Base-by-base conservation (phyloP, 2,329 filamentous ascomycete genomes). In the Beauveria sp. region DNA sequence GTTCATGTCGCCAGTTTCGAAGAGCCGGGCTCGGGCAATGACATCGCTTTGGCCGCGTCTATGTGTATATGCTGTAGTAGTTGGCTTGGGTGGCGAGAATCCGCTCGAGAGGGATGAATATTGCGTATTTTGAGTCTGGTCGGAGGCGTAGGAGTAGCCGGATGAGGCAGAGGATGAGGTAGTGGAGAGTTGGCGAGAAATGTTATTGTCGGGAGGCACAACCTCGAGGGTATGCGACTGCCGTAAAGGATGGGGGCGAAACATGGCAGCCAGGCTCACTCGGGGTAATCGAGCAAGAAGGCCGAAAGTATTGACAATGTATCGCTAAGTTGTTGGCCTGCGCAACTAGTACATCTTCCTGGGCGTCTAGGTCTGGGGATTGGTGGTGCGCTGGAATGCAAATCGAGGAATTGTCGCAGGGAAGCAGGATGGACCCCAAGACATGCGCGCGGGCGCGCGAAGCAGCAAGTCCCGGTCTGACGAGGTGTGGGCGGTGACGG, bases 31-130 rank as follows among this genome's bases (percentile, higher is more conserved):
- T 49, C 80, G 79, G 63, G 81, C 81, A 62, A 76, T 71, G 62
- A 83, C 83, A 78, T 95, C 90, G 75, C 90, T 93, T 73, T 87
- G 82, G 64, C 89, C 89, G 72, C 91, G 85, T 73, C 86, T 89
- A 70, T 93, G 90, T 54, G 81, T 56, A 22, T 54, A 52, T 42
- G 43, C 40, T 24, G 57, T 12, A 5, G 55, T 43, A 14, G 46
- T 80, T 64, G 75, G 69, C 63, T 72, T 71, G 63, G 75, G 59
- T 22, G 51, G 64, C 20, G 71, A 66, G 72, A 84, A 83, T 51
- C 79, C 79, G 71, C 84, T 85, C 40, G 90, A 91, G n/a, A 82
- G 82, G 65, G 85, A 82, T 38, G 90, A 93, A 20, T 88, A 90
- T 66, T 88, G 79, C 53, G 89, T 75, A 62, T 68, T 67, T 60